Evolutionary conservation across 1,139 yeast species (phyloP), one percentile per base, ranked within the genome.

Genomic region (Magnusiomyces clavatus): DNA sequence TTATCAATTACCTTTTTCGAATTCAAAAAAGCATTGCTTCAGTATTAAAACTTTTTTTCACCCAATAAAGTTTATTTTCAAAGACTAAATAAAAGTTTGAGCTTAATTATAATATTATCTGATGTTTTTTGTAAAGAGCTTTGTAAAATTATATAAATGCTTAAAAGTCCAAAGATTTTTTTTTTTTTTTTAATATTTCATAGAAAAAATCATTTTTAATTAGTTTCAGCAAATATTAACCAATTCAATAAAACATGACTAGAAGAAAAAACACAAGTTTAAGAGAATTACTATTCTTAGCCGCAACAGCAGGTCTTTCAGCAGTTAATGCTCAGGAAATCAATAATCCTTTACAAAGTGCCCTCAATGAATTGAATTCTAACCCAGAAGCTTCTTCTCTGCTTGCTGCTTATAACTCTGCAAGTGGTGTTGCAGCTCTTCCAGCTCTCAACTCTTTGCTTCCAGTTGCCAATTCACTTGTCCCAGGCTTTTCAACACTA

Each of bases 381-480:
- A 49, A 52, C 36, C 49, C 48, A 6, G 37, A 49, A 6, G 52
- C 48, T 16, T 39, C 51, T 19, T 39, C 54, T 2, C 43, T 46
- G 2, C 41, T 46, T 12, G 37, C 35, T 12, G 54, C 50, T n/a
- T 52, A 52, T 40, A 49, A 48, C 43, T 49, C 54, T 29, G 54
- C 54, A 12, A 52, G 52, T 8, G 54, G 54, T 38, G 47, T 46
- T 12, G 52, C 42, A 19, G 50, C 39, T 19, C 43, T 52, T 13
- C 52, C 54, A 8, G 54, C 54, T 14, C 50, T 52, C 20, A 40
- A 42, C 13, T 52, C 54, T 1, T 49, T 52, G 11, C n/a, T 49
- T 12, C 43, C 50, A 20, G 54, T 49, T 17, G 54, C 54, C 17
- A 37, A 49, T 20, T 34, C 35, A 3, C 46, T 43, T 14, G 40